Evolutionary conservation across 2,329 filamentous ascomycete genomes (phyloP).

Genomic region (Sclerotinia trifoliorum): DNA sequence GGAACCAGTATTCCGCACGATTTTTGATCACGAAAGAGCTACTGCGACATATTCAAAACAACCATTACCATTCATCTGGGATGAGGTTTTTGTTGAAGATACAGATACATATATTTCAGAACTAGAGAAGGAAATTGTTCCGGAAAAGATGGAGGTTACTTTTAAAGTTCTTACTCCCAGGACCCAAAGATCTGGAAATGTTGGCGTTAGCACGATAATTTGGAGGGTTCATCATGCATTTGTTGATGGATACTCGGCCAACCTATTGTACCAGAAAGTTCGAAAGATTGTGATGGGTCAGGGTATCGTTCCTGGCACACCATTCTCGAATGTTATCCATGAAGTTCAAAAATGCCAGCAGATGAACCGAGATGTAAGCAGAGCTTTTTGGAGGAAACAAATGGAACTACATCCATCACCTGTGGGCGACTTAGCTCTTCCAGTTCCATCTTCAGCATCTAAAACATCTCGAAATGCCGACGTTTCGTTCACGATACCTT

Average conservation of each 20-base stretch:
- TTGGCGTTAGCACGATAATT: conserved; percentile 29
- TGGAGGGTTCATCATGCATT: conserved; percentile 41
- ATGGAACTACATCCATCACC: conserved; percentile 11
- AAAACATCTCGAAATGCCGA: conserved; percentile 1
- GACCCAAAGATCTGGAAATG: neutral
- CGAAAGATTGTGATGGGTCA: conserved; percentile 9
- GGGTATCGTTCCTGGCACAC: neutral
- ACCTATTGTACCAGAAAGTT: conserved; percentile 21
- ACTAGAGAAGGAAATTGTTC: conserved; percentile 1
- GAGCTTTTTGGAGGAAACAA: conserved; percentile 19
- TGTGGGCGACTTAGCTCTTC: conserved; percentile 3
- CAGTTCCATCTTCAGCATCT: neutral
- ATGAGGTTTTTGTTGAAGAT: neutral
- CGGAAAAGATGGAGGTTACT: conserved; percentile 7
- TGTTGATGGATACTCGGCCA: conserved; percentile 39
- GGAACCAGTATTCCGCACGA: conserved; percentile 36
- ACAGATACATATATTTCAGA: conserved; percentile 5
- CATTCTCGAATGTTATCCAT: conserved; percentile 1
- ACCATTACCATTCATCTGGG: conserved; percentile 2
- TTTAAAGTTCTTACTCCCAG: conserved; percentile 7
- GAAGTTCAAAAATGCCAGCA: conserved; percentile 4
- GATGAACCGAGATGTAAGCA: neutral
- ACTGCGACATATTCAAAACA: conserved; percentile 10
- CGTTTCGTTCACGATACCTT: conserved; percentile 18
- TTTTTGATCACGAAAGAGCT: conserved; percentile 13